Conservation (phyloP, 1,284 basidiomycete genomes). For the Microbotryum silenes-acaulis region DNA sequence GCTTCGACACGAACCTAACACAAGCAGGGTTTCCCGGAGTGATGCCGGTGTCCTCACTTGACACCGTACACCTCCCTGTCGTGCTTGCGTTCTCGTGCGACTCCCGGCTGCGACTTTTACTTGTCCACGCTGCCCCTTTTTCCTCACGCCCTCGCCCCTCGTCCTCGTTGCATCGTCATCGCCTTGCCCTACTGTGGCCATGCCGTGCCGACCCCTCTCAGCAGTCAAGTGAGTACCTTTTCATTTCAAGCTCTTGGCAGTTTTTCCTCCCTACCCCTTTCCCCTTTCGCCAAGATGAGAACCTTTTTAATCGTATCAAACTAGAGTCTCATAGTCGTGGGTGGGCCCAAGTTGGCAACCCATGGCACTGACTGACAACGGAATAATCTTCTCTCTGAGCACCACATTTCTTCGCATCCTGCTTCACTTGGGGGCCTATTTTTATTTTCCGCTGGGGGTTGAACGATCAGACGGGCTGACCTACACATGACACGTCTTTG, state of each 20-base stretch:
- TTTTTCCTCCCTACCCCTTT: too few species aligned
- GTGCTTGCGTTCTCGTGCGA: not conserved
- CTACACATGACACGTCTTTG: not conserved
- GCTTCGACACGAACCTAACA: too few species aligned
- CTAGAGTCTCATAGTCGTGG: conserved; percentile 23
- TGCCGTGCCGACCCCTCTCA: not conserved
- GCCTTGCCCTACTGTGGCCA: not conserved
- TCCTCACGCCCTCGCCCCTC: not conserved
- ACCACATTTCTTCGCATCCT: too few species aligned
- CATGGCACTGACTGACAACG: conserved; percentile 7
- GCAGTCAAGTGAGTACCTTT: not conserved
- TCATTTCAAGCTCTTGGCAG: too few species aligned
- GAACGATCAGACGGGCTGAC: conserved; percentile 1
- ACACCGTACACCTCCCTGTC: too few species aligned
- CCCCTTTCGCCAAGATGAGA: conserved; percentile 9
- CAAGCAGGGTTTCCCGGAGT: too few species aligned
- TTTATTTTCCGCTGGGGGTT: not conserved
- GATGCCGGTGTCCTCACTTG: too few species aligned
- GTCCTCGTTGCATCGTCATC: too few species aligned
- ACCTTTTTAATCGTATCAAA: conserved; percentile 15
- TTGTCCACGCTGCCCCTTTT: not conserved
- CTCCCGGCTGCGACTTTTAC: not conserved
- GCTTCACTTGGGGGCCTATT: too few species aligned
- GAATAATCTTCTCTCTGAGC: conserved; percentile 24
- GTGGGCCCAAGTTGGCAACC: conserved; percentile 23